Evolutionary conservation across 1,284 basidiomycete genomes (phyloP), one percentile per base, ranked within the genome.

Genomic region (Heterobasidion annosum): DNA sequence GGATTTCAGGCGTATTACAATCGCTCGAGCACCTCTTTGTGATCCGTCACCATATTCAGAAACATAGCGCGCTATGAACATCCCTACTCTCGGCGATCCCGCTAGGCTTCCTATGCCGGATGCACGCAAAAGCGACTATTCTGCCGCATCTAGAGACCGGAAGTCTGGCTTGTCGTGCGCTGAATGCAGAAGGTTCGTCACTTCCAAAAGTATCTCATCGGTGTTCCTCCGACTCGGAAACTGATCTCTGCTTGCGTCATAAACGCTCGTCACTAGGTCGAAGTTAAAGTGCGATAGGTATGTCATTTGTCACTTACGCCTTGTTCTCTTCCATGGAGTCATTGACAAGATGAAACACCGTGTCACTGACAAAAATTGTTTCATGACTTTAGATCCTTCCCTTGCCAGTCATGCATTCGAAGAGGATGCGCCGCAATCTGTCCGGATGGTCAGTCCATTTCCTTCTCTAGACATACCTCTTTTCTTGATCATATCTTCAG

Each of bases 271-370:
- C 59, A 51, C 19, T 53, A 78, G 78, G 59, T 79, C 77, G 13
- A 80, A 80, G 63, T 65, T 80, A 37, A 78, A 76, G 64, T 80
- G 78, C 58, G 77, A 79, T 60, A 70, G 77, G 77, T 77, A 44
- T 49, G 54, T 18, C 18, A 42, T 40, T 40, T 40, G 37, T 40
- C 37, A 40, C 10, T n/a, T 8, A 40, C n/a, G 37, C n/a, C n/a
- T 40, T 25, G 25, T 25, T 25, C 25, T 25, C 25, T 25, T 25
- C 25, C 25, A 25, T 25, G 25, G 25, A 25, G 25, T 25, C 25
- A 25, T 25, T 25, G 25, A 25, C 25, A 25, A 25, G 25, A 25
- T 25, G 25, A 25, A 25, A 10, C 37, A 25, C 25, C 3, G 25
- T 25, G 3, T 25, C 52, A 52, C 35, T 45, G 34, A 35, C n/a